These are phyloP conservation scores for Trichoderma afroharzianum DNA, from an alignment of 2,329 filamentous ascomycete genomes.

Conservation along the genomic window DNA sequence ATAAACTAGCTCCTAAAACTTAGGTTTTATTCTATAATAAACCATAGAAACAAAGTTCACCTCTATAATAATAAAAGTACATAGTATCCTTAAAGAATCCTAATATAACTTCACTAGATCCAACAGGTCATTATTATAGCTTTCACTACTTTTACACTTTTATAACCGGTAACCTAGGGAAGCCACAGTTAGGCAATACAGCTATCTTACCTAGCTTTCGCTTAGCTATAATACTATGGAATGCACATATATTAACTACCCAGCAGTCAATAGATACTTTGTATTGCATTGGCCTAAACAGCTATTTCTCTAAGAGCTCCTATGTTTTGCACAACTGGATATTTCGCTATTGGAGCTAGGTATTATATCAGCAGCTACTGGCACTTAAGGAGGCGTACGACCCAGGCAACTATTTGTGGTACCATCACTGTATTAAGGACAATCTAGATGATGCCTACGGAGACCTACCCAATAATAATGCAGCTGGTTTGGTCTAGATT, in stretches of 20 bases:
- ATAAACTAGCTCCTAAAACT: neutral
- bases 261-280: neutral
- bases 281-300: neutral
- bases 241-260: neutral
- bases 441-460: neutral
- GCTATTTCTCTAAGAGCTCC: neutral
- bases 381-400: neutral
- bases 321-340: neutral
- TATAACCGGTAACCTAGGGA: neutral
- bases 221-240: neutral
- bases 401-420: neutral
- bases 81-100: neutral
- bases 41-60: neutral
- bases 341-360: neutral
- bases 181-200: neutral
- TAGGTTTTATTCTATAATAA: neutral
- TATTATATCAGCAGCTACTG: neutral
- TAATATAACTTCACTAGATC: neutral
- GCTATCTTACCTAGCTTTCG: neutral
- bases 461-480: neutral
- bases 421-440: neutral
- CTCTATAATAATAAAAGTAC: neutral
- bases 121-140: neutral
- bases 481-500: neutral
- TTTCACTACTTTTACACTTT: neutral